Evolutionary conservation across 495 filamentous ascomycete species (phyloP), one percentile per base, ranked within the genome.

Genomic region (Thermochaetoides thermophila): DNA sequence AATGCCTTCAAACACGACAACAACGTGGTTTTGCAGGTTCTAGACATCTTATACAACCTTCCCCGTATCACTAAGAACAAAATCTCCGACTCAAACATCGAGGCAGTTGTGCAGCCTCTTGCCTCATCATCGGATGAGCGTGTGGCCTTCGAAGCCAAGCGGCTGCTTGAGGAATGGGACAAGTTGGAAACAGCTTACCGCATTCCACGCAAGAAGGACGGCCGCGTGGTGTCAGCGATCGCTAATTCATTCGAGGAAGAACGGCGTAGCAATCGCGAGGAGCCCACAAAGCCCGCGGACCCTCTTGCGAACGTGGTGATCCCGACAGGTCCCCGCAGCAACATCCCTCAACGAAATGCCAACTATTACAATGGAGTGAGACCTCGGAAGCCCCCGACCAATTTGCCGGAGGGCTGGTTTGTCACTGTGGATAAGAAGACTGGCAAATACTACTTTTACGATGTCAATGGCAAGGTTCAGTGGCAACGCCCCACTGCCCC

Each of bases 21-120:
- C 56, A 92, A 93, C 39, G 73, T 96, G 21, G 69, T 89, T 17
- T 59, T 92, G 36, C 91, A 93, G 56, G 74, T 93, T 24, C 65
- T 99, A 37, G 78, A 91, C 45, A 87, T 96, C 23, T 69, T 99
- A 19, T 74, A 85, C 49, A 75, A 76, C 23, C 81, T 95, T 38
- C 89, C 91, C 5, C 78, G 86, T 13, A 65, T 96, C 17, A 95
- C 89, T 7, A 81, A 81, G 31, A 99, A 99, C 60, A 99, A 96
- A 57, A 95, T 99, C 37, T 76, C 78, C 36, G 84, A 93, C 46
- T 94, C 89, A 3, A 92, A 94, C 48, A 93, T 99, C 38, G 89
- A 99, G 52, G 67, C 72, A 3, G 81, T 78, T 1, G 73, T 99
- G 27, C 65, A 82, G 47, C 64, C 69, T 7, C 59, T 99, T 17